phyloP scores from a whole-genome alignment of 2,329 filamentous ascomycete species.

The Rachicladosporium sp. region DNA sequence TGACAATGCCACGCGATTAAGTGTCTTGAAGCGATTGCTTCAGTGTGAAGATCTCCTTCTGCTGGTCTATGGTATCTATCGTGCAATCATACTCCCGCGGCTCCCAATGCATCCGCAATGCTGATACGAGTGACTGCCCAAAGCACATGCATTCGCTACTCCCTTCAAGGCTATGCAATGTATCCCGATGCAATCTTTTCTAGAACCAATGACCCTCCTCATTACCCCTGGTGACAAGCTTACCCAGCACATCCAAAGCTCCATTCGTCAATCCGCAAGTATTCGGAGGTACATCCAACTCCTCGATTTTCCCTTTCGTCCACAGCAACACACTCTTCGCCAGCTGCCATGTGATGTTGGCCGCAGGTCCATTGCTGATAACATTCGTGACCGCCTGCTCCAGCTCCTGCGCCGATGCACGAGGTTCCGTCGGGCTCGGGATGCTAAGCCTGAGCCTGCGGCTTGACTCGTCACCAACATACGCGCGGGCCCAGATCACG shows the following conservation, averaged over 20 bases:
- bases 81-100: too few relatives aligned
- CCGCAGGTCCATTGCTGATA: conserved; percentile 1
- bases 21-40: too few relatives aligned
- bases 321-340: conserved; percentile 13
- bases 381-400: conserved; percentile 7
- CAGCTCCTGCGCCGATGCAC: conserved; percentile 5
- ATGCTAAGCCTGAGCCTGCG: conserved; percentile 6
- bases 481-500: conserved; percentile 17
- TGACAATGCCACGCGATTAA: too few relatives aligned
- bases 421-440: conserved; percentile 3
- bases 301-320: conserved; percentile 14
- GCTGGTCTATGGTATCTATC: too few relatives aligned
- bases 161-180: too few relatives aligned
- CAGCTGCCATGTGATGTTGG: conserved; percentile 7
- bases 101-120: too few relatives aligned
- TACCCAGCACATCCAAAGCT: conserved; percentile 17
- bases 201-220: conserved; percentile 10
- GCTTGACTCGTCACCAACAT: conserved; percentile 4
- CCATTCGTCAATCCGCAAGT: conserved; percentile 15
- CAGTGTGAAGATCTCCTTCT: too few relatives aligned
- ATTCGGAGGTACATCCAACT: conserved; percentile 10
- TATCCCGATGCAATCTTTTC: conserved; percentile 14
- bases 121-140: too few relatives aligned
- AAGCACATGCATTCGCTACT: too few relatives aligned
- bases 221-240: conserved; percentile 13